Percentiles rank a stretch among this genome's conserved stretches.
phyloP scores from a whole-genome alignment of 2,329 filamentous ascomycete genomes.

The Mariannaea elegans region DNA sequence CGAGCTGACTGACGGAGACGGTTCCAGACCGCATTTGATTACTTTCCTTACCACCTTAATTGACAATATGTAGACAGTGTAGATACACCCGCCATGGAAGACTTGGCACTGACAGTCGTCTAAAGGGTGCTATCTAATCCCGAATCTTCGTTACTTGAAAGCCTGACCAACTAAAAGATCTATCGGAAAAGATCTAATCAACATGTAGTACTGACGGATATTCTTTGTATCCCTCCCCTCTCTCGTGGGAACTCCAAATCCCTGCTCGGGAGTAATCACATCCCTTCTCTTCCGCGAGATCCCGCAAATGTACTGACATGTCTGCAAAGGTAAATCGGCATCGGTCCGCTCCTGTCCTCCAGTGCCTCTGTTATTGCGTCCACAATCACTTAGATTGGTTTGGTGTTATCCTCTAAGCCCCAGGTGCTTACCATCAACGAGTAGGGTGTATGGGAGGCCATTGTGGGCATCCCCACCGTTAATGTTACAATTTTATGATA shows the following conservation, averaged over 20 bases:
- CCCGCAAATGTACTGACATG: not conserved
- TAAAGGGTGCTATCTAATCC: constrained; percentile 31
- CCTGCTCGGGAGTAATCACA: constrained; percentile 31
- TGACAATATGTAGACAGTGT: constrained; percentile 29
- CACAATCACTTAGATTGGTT: constrained; percentile 34
- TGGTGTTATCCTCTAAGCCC: constrained; percentile 33
- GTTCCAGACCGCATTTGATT: constrained; percentile 32
- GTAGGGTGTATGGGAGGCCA: constrained; percentile 43
- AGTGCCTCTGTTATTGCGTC: constrained; percentile 40
- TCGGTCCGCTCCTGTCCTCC: constrained; percentile 37
- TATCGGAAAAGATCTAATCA: not conserved
- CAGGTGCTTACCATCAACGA: constrained; percentile 37
- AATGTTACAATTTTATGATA: constrained; percentile 37
- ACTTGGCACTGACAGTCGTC: constrained; percentile 4
- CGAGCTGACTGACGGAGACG: not conserved
- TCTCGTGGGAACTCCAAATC: constrained; percentile 35
- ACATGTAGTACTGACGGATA: constrained; percentile 22
- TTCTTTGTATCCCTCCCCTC: constrained; percentile 31
- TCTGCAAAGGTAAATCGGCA: constrained; percentile 33
- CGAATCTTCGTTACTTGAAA: constrained; percentile 5
- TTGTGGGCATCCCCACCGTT: constrained; percentile 51
- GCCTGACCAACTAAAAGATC: not conserved
- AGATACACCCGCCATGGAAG: rapidly evolving
- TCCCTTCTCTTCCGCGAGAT: rapidly evolving
- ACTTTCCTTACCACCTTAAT: constrained; percentile 31